Conservation (phyloP, 1,284 basidiomycete species). For the Microbotryum lychnidis-dioicae region DNA sequence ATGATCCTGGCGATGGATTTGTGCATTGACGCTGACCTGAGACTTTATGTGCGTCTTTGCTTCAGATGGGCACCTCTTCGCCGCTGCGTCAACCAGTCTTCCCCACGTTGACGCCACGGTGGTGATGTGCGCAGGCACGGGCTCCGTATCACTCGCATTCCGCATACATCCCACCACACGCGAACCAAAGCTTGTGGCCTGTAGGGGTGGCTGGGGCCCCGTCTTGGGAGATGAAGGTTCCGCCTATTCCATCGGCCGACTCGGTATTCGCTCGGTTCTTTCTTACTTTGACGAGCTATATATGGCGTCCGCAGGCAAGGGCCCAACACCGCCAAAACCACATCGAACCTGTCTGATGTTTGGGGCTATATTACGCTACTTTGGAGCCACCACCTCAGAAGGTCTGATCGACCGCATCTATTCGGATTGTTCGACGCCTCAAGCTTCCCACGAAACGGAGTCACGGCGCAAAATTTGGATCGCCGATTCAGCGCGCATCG, state of each 20-base stretch:
- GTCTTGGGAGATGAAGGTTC: slow-evolving; percentile 33
- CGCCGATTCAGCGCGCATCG: slow-evolving; percentile 33
- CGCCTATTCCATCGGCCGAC: slow-evolving; percentile 14
- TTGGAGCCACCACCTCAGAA: slow-evolving; percentile 8
- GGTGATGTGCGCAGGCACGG: slow-evolving; percentile 23
- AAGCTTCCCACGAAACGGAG: slow-evolving; percentile 15
- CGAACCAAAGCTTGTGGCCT: slow-evolving; percentile 7
- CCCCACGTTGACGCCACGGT: slow-evolving; percentile 14
- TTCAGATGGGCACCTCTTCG: slow-evolving; percentile 25
- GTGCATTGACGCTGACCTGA: background rate
- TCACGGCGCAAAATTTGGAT: slow-evolving; percentile 36
- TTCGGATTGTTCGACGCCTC: slow-evolving; percentile 2
- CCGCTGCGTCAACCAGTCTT: background rate
- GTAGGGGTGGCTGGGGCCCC: slow-evolving; percentile 34
- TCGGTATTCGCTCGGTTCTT: slow-evolving; percentile 20
- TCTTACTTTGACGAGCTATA: background rate
- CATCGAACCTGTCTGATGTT: slow-evolving; percentile 1
- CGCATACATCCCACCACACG: slow-evolving; percentile 1
- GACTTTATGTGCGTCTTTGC: background rate
- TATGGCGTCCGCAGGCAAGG: background rate
- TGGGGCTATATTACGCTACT: slow-evolving; percentile 3
- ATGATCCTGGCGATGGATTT: too few relatives aligned
- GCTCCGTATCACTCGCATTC: background rate
- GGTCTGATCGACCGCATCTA: slow-evolving; percentile 22
- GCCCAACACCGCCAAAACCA: background rate